These are phyloP conservation scores for Panellus pusillus DNA, from an alignment of 768 basidiomycete genomes.

Conservation along the genomic window DNA sequence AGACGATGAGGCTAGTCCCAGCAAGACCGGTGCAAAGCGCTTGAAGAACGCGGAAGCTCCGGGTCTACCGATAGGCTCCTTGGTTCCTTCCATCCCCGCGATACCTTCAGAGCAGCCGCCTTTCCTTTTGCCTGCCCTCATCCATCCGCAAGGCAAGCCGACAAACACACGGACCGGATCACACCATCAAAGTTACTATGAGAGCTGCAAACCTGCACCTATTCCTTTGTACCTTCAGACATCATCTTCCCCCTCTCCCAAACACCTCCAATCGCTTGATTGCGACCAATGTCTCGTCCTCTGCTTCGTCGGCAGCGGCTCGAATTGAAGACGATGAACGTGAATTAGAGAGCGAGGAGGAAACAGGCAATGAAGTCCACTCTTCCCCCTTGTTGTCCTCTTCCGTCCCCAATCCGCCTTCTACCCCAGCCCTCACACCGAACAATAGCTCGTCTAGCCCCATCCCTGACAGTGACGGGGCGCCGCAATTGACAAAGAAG, in stretches of 20 bases:
- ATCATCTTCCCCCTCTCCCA: constrained; percentile 73
- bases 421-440: constrained; percentile 64
- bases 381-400: constrained; percentile 27
- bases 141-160: constrained; percentile 17
- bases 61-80: neutral
- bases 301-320: neutral
- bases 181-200: constrained; percentile 79
- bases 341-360: constrained; percentile 14
- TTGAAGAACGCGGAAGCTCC: constrained; percentile 24
- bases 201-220: constrained; percentile 49
- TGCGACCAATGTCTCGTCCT: constrained; percentile 28
- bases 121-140: constrained; percentile 16
- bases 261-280: constrained; percentile 39
- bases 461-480: constrained; percentile 33
- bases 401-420: constrained; percentile 33
- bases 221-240: constrained; percentile 52
- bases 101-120: constrained; percentile 12
- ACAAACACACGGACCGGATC: constrained; percentile 48
- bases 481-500: constrained; percentile 3
- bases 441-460: constrained; percentile 68
- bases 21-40: constrained; percentile 29
- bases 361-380: neutral
- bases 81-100: constrained; percentile 4
- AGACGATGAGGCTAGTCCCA: constrained; percentile 11
- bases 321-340: constrained; percentile 1